Evolutionary conservation across 768 basidiomycete genomes (phyloP).

Genomic region (Melanogaster broomeanus): DNA sequence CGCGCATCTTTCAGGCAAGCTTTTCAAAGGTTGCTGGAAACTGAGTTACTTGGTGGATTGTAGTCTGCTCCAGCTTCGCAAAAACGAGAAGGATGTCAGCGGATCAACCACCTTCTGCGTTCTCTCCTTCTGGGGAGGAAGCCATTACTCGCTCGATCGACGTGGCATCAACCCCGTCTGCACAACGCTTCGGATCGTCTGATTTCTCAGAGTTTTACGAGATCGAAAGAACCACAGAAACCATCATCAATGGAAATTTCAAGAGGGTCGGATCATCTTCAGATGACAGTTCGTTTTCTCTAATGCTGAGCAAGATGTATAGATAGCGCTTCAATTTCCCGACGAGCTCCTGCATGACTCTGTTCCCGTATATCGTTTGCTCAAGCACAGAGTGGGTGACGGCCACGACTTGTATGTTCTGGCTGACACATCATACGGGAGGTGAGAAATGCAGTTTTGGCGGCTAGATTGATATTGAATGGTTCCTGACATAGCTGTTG

Average conservation of each 20-base stretch:
- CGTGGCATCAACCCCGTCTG: conserved; percentile 41
- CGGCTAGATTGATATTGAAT: conserved; percentile 1
- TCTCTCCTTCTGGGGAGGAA: conserved; percentile 63
- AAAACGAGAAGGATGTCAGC: conserved; percentile 12
- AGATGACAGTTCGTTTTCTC: neutral
- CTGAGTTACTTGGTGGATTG: neutral
- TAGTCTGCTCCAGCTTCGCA: neutral
- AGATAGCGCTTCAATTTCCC: conserved; percentile 94
- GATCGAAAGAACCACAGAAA: conserved; percentile 61
- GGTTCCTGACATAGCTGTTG: conserved; percentile 63
- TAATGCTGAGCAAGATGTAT: conserved; percentile 3
- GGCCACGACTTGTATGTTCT: conserved; percentile 77
- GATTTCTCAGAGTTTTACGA: conserved; percentile 74
- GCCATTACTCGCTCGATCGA: conserved; percentile 59
- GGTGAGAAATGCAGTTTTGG: conserved; percentile 42
- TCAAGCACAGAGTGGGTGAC: conserved; percentile 52
- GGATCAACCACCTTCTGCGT: conserved; percentile 29
- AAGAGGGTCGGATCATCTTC: conserved; percentile 55
- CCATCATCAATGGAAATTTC: conserved; percentile 63
- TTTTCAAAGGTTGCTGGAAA: neutral
- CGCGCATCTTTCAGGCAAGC: neutral
- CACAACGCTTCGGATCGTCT: conserved; percentile 24
- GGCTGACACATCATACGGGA: conserved; percentile 98
- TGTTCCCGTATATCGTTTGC: conserved; percentile 73
- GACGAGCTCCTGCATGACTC: conserved; percentile 89